A percentile compares a stretch with the other conserved stretches of the same genome.
phyloP scores from a whole-genome alignment of 768 basidiomycete genomes.

The Mycena amicta region DNA sequence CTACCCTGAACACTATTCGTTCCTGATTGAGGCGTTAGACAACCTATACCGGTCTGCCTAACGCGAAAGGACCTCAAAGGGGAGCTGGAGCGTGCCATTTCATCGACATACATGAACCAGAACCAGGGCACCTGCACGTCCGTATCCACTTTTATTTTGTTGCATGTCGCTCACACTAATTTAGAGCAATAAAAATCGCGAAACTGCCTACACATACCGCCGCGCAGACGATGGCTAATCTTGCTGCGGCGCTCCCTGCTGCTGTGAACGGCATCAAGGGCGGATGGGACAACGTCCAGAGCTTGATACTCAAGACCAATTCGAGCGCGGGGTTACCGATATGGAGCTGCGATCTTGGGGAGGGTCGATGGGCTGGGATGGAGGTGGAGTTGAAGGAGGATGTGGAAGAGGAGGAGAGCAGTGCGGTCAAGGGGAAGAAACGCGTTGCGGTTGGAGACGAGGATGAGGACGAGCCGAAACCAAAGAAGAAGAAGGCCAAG shows the following conservation, averaged over 20 bases:
- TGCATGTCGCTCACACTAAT: neutral
- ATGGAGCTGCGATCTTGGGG: conserved; percentile 80
- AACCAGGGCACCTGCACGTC: conserved; percentile 92
- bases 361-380: conserved; percentile 62
- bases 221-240: conserved; percentile 75
- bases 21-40: conserved; percentile 50
- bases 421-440: conserved; percentile 35
- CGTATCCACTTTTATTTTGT: conserved; percentile 28
- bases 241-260: conserved; percentile 75
- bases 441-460: conserved; percentile 40
- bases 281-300: conserved; percentile 91
- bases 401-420: conserved; percentile 25
- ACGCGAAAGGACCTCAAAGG: conserved; percentile 87
- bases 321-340: conserved; percentile 85
- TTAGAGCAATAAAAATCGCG: conserved; percentile 83
- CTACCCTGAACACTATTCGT: neutral
- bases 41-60: conserved; percentile 93
- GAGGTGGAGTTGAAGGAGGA: conserved; percentile 27
- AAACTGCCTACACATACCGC: conserved; percentile 66
- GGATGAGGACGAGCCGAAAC: conserved; percentile 45
- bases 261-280: conserved; percentile 71
- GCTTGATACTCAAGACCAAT: conserved; percentile 87
- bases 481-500: conserved; percentile 25
- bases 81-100: conserved; percentile 90
- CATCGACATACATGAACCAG: conserved; percentile 95